Evolutionary conservation across 345 rosid genomes (phyloP).

Genomic region (Odontarrhena argentea): DNA sequence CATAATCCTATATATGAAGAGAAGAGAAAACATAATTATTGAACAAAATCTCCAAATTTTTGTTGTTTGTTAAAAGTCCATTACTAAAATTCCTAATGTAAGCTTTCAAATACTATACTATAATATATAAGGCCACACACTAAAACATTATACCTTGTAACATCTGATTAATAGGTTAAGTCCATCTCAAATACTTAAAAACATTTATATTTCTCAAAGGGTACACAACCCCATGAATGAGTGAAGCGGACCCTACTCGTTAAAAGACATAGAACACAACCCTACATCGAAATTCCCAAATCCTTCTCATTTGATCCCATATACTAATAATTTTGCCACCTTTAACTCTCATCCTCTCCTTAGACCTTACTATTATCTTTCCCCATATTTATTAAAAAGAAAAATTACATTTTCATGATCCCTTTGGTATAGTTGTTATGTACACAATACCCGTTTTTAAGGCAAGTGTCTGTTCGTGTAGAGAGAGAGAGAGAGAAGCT

Average conservation of each 20-base stretch:
- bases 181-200: not conserved
- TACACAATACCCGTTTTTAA: conserved; percentile 36
- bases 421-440: conserved; percentile 26
- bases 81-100: no score
- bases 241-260: conserved; percentile 33
- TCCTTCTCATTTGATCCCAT: conserved; percentile 28
- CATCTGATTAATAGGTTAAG: not conserved
- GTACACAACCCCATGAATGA: conserved; percentile 33
- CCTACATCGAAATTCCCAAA: conserved; percentile 39
- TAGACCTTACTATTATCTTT: conserved; percentile 26
- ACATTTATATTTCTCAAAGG: not conserved
- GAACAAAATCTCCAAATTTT: no score
- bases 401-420: conserved; percentile 16
- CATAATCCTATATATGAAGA: no score
- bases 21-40: no score
- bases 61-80: no score
- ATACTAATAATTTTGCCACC: conserved; percentile 25
- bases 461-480: conserved; percentile 29
- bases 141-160: not conserved
- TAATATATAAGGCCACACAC: not conserved
- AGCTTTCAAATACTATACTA: no score
- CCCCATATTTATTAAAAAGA: conserved; percentile 10
- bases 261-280: conserved; percentile 39
- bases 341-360: conserved; percentile 38
- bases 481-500: conserved; percentile 28